Percentiles rank a stretch among this genome's conserved stretches.
Conservation (phyloP, 371 early-diverging fungal genomes). For the Syncephalastrum contaminatum region DNA sequence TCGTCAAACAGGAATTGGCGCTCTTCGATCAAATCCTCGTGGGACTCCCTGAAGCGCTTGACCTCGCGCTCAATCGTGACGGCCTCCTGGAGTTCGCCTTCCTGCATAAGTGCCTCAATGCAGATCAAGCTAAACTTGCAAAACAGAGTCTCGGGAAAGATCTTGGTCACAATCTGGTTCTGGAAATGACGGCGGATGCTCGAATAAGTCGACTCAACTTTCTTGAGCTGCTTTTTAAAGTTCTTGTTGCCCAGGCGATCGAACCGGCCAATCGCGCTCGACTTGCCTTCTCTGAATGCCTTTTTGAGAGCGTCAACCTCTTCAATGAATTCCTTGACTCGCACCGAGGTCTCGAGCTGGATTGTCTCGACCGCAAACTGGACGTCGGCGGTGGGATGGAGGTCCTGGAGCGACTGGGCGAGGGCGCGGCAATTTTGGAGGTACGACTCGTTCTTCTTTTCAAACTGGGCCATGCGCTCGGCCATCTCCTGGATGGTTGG, state of each 20-base stretch:
- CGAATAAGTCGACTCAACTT: conserved; percentile 38
- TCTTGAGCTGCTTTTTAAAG: conserved; percentile 55
- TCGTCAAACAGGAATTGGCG: conserved; percentile 62
- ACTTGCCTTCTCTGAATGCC: conserved; percentile 28
- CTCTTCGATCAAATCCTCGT: conserved; percentile 50
- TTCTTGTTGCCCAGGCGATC: conserved; percentile 64
- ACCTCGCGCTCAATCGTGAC: conserved; percentile 40
- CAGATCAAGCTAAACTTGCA: conserved; percentile 32
- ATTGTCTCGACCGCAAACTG: conserved; percentile 11
- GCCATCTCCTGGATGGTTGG: conserved; percentile 36
- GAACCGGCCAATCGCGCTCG: conserved; percentile 50
- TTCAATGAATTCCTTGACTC: conserved; percentile 44
- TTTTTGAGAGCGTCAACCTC: conserved; percentile 20
- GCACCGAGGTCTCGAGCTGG: conserved; percentile 9
- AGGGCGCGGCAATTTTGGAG: conserved; percentile 14
- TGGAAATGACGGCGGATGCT: conserved; percentile 16
- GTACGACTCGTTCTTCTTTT: conserved; percentile 9
- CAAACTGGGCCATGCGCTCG: conserved; percentile 26
- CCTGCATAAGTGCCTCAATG: conserved; percentile 63
- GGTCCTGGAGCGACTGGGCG: conserved; percentile 13
- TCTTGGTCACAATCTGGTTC: conserved; percentile 16
- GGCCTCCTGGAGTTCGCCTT: conserved; percentile 65
- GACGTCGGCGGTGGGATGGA: conserved; percentile 17
- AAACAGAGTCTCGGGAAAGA: conserved; percentile 25
- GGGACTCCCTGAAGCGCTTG: conserved; percentile 37